These are phyloP conservation scores for Aspergillus hancockii DNA, from an alignment of 495 filamentous ascomycete species.

Conservation along the genomic window DNA sequence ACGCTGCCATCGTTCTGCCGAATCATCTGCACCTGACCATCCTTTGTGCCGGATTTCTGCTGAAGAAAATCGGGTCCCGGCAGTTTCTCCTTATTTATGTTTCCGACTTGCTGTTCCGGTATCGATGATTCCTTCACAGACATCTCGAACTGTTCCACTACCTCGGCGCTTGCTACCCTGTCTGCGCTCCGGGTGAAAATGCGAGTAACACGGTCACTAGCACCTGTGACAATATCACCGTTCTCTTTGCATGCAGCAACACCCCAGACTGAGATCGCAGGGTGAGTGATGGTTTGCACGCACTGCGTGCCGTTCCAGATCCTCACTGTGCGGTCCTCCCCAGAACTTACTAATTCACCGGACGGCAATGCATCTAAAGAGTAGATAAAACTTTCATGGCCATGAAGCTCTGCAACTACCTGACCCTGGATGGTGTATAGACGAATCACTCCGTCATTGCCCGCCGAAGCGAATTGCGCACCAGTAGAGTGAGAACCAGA, in stretches of 20 bases:
- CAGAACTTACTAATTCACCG: constrained; percentile 86
- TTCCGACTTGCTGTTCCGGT: constrained; percentile 76
- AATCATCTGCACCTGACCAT: constrained; percentile 93
- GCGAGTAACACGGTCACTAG: constrained; percentile 84
- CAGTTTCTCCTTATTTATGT: constrained; percentile 86
- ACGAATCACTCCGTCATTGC: constrained; percentile 83
- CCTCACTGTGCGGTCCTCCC: constrained; percentile 88
- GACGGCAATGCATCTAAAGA: constrained; percentile 73
- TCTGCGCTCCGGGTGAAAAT: constrained; percentile 76
- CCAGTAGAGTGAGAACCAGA: constrained; percentile 75
- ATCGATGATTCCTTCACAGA: constrained; percentile 81
- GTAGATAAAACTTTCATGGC: constrained; percentile 96
- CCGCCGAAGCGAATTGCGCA: constrained; percentile 84
- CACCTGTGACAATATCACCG: constrained; percentile 89
- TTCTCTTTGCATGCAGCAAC: constrained; percentile 78
- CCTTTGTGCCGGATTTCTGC: constrained; percentile 79
- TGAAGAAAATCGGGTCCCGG: constrained; percentile 83
- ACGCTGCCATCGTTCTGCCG: constrained; percentile 74
- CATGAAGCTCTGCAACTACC: constrained; percentile 71
- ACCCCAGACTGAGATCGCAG: constrained; percentile 94
- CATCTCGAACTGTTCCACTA: constrained; percentile 70
- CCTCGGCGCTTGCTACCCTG: constrained; percentile 64
- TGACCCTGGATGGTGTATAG: constrained; percentile 79
- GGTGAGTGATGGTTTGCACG: constrained; percentile 94
- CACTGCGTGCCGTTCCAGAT: constrained; percentile 84